A percentile compares a stretch with the other conserved stretches of the same genome.
Evolutionary conservation across 176 grass and related monocot species (phyloP).

Genomic region (Aegilops sharonensis): DNA sequence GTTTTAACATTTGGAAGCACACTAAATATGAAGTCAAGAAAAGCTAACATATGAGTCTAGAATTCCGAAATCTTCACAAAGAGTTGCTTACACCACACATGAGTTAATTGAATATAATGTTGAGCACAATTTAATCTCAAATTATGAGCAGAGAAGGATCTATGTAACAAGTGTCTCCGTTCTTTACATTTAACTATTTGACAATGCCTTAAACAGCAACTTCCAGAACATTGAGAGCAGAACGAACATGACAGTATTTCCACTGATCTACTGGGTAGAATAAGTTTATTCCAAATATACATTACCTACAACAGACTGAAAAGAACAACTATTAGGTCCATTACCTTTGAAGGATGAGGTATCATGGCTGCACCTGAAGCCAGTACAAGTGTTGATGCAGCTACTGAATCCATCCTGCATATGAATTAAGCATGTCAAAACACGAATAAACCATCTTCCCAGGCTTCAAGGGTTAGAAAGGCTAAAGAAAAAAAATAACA

Average conservation of each 20-base stretch:
- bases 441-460: background rate
- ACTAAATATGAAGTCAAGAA: background rate
- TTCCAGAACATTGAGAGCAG: background rate
- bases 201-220: background rate
- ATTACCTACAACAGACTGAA: background rate
- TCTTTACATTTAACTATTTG: background rate
- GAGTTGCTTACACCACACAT: background rate
- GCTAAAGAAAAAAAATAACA: conserved; percentile 24
- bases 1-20: background rate
- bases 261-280: background rate
- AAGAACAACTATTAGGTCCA: background rate
- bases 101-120: background rate
- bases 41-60: background rate
- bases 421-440: conserved; percentile 16
- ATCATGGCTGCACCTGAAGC: conserved; percentile 84
- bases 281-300: background rate
- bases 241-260: background rate
- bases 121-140: background rate
- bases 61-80: background rate
- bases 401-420: conserved; percentile 44
- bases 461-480: background rate
- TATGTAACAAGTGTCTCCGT: background rate
- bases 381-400: conserved; percentile 46
- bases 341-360: conserved; percentile 97
- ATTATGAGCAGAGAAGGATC: background rate